Evolutionary conservation across 352 stramenopile genomes (phyloP).

Genomic region (Pythium brachiatum): DNA sequence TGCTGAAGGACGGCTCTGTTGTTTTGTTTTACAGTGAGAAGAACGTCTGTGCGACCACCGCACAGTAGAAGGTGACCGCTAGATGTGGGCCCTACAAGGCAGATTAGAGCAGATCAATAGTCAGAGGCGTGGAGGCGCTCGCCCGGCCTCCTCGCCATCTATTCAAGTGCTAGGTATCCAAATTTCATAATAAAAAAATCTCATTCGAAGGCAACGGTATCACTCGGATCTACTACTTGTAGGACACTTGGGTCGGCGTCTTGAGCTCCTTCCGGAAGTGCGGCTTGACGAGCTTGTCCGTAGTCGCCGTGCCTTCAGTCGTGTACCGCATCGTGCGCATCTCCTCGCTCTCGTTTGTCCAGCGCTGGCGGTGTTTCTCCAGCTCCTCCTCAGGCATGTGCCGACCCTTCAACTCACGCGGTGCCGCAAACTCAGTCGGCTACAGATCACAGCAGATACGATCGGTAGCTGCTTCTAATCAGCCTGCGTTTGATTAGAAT

Average conservation of each 20-base stretch:
- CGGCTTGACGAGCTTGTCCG: conserved; percentile 43
- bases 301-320: conserved; percentile 48
- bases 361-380: conserved; percentile 53
- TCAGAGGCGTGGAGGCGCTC: neutral
- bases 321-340: conserved; percentile 55
- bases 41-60: conserved; percentile 34
- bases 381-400: conserved; percentile 48
- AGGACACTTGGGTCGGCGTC: conserved; percentile 46
- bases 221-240: conserved; percentile 32
- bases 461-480: too few relatives aligned
- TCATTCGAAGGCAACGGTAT: conserved; percentile 1
- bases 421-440: conserved; percentile 64
- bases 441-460: conserved; percentile 4
- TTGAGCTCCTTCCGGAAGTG: conserved; percentile 63
- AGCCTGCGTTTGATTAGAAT: too few relatives aligned
- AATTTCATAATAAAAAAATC: conserved; percentile 4
- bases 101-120: neutral
- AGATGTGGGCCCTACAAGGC: conserved; percentile 1
- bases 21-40: conserved; percentile 38
- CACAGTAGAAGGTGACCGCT: conserved; percentile 7
- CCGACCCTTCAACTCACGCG: conserved; percentile 51
- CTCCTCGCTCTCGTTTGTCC: conserved; percentile 55
- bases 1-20: neutral
- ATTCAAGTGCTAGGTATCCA: conserved; percentile 4
- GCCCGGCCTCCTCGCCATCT: neutral